Conservation (phyloP, 2,329 filamentous ascomycete species). For the Aspergillus neotritici region DNA sequence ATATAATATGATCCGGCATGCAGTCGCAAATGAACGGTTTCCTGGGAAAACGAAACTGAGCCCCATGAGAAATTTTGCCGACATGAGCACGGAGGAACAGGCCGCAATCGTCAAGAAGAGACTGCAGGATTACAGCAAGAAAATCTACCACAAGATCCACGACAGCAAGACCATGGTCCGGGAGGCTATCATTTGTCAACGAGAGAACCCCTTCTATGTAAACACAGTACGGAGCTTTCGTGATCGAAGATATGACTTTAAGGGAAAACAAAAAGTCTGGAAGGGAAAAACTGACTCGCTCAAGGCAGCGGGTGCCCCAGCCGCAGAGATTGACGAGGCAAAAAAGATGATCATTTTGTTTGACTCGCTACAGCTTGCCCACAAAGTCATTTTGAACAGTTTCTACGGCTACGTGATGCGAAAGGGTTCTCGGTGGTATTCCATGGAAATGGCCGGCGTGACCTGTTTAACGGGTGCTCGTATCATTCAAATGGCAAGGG, state of each 20-base stretch:
- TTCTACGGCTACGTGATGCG: constrained; percentile 99
- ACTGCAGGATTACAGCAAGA: constrained; percentile 88
- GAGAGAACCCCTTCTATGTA: constrained; percentile 97
- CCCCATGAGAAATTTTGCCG: constrained; percentile 69
- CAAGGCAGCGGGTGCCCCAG: constrained; percentile 71
- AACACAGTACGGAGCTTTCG: constrained; percentile 93
- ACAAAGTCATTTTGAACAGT: constrained; percentile 98
- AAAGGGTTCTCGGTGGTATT: constrained; percentile 98
- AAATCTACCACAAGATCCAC: constrained; percentile 99
- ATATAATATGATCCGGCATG: constrained; percentile 97
- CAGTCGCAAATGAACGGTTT: constrained; percentile 86
- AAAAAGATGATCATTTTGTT: constrained; percentile 99
- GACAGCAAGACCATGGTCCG: constrained; percentile 87
- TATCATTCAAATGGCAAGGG: constrained; percentile 93
- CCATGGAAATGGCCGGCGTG: constrained; percentile 98
- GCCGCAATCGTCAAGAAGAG: constrained; percentile 75
- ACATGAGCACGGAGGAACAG: constrained; percentile 77
- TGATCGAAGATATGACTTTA: constrained; percentile 97
- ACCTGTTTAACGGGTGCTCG: constrained; percentile 93
- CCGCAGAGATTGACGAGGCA: constrained; percentile 76
- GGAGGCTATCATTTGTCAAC: constrained; percentile 96
- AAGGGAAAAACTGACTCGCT: constrained; percentile 90
- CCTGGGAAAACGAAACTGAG: constrained; percentile 70
- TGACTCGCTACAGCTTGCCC: constrained; percentile 90
- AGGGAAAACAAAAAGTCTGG: constrained; percentile 96